Conservation (phyloP, 2,329 filamentous ascomycete genomes). For the Cladosporium halotolerans region DNA sequence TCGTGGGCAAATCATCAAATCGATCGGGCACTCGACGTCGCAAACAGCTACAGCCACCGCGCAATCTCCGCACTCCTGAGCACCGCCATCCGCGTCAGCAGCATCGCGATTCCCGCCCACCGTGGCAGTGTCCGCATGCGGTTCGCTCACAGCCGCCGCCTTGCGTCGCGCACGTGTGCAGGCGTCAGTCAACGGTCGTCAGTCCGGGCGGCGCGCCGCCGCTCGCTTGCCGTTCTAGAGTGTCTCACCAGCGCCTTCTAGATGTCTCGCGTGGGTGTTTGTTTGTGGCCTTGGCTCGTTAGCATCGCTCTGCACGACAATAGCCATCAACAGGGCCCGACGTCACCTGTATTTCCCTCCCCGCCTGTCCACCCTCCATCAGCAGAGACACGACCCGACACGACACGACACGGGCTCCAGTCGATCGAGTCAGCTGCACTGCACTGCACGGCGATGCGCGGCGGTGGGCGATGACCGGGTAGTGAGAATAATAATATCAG, state of each 20-base stretch:
- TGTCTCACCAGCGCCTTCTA: constrained; percentile 8
- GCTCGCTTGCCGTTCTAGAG: neutral
- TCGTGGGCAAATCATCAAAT: neutral
- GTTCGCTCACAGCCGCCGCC: neutral
- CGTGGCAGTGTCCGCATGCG: neutral
- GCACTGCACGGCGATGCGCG: too few species aligned
- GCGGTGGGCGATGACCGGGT: too few species aligned
- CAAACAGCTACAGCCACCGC: too few species aligned
- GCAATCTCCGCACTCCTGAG: too few species aligned
- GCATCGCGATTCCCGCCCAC: neutral
- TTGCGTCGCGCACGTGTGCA: constrained; percentile 7
- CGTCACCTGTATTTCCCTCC: neutral
- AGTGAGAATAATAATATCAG: too few species aligned
- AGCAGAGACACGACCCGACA: constrained; percentile 1
- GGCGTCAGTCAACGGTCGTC: too few species aligned
- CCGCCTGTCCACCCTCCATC: neutral
- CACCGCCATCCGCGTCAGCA: neutral
- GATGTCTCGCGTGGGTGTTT: constrained; percentile 5
- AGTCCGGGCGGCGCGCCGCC: neutral
- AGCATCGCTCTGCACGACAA: constrained; percentile 10
- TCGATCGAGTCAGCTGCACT: too few species aligned
- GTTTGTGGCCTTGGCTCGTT: neutral
- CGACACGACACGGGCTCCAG: too few species aligned
- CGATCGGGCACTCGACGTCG: too few species aligned
- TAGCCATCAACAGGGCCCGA: neutral